Conservation (phyloP, 768 basidiomycete genomes). For the Cubamyces sp. region DNA sequence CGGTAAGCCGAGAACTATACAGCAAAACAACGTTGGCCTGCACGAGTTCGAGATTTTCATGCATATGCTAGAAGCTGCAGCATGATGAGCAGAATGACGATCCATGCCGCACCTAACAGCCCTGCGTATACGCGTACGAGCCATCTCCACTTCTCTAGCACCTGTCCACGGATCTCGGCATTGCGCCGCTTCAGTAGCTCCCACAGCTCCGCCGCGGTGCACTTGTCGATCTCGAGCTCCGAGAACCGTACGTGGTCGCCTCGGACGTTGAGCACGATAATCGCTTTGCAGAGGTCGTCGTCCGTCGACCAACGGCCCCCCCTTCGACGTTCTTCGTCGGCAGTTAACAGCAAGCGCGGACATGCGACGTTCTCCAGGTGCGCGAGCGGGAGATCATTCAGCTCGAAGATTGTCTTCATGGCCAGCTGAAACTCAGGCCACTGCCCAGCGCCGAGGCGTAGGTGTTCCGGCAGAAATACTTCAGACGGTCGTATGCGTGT, state of each 20-base stretch:
- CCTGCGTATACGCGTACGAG: background rate
- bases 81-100: background rate
- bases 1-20: no score
- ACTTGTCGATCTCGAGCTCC: constrained; percentile 6
- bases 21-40: no score
- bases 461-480: constrained; percentile 11
- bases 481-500: background rate
- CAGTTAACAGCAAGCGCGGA: background rate
- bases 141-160: background rate
- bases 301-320: constrained; percentile 5
- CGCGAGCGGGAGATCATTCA: constrained; percentile 12
- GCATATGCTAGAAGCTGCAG: background rate
- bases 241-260: constrained; percentile 2
- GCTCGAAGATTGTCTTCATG: constrained; percentile 10
- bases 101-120: background rate
- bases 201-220: constrained; percentile 11
- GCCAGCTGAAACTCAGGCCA: constrained; percentile 21
- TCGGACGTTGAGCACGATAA: constrained; percentile 18
- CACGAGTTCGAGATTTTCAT: no score
- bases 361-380: constrained; percentile 5
- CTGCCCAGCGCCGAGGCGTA: constrained; percentile 5
- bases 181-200: background rate
- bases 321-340: background rate
- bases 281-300: constrained; percentile 20
- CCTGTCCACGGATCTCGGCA: background rate